Base-by-base conservation (phyloP, 495 filamentous ascomycete species). In the Evernia prunastri region DNA sequence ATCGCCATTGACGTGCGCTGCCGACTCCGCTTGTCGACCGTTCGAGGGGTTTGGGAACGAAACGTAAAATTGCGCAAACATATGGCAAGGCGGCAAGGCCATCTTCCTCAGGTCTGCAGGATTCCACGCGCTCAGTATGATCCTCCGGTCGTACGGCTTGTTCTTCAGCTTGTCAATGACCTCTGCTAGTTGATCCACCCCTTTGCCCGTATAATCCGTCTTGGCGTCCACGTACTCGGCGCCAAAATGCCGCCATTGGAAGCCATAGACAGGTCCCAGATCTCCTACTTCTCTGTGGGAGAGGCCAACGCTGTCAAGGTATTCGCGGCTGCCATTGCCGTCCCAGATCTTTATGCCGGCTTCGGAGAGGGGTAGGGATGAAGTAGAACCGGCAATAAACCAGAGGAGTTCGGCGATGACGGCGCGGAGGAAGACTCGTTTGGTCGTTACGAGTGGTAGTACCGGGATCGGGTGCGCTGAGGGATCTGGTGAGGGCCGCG, bases 61-160 rank as follows among this genome's bases (percentile, higher is more conserved):
- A 43, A 98, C 92, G 70, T 97, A 97, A 71, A 97, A 97, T 76
- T 97, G 95, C 18, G 93, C 93, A 77, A 98, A 96, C 94, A 98
- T 96, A 74, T 97, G 94, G 72, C 94, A 98, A 6, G 95, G 94
- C 66, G 94, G 94, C 25, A 98, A 80, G 3, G 91, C 94, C 94
- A 97, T 98, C 74, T 89, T 86, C 56, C 75, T 76, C 69, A 98
- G 69, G 73, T 96, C 94, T 8, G 82, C 82, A 4, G 91, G 91
- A 72, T 97, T 97, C 94, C 94, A 98, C 1, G 94, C 94, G 61
- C 80, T 87, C 62, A 98, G 80, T 66, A 98, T 89, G 66, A 98
- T 89, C 35, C 94, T 77, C 2, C 94, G 82, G 71, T 97, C 94
- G 71, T 89, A 95, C 0, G 94, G 94, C 67, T 84, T 89, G 4